These are phyloP conservation scores for Apiospora phragmitis DNA, from an alignment of 2,329 filamentous ascomycete genomes.

Conservation along the genomic window DNA sequence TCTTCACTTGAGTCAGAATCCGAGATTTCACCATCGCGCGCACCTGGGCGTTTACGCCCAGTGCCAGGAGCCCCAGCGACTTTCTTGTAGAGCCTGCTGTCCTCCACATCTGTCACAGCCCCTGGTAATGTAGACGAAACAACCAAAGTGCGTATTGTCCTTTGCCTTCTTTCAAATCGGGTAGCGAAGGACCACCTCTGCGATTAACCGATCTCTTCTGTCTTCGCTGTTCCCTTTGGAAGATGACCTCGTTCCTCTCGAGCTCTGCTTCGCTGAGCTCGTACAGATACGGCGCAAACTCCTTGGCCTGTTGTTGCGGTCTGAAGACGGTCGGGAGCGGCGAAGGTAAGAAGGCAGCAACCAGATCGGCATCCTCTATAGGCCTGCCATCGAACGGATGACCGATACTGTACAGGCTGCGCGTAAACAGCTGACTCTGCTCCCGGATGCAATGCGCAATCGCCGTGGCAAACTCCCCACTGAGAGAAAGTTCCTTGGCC, in stretches of 20 bases:
- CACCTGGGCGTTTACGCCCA: constrained; percentile 55
- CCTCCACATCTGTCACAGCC: constrained; percentile 75
- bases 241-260: constrained; percentile 87
- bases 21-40: constrained; percentile 70
- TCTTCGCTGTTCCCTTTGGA: constrained; percentile 88
- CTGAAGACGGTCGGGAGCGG: constrained; percentile 83
- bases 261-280: constrained; percentile 89
- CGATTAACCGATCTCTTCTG: constrained; percentile 96
- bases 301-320: constrained; percentile 88
- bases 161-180: constrained; percentile 96
- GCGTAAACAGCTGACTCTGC: constrained; percentile 91
- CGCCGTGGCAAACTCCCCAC: constrained; percentile 93
- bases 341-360: constrained; percentile 80
- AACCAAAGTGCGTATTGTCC: constrained; percentile 88
- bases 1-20: constrained; percentile 93
- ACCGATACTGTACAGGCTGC: constrained; percentile 87
- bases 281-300: constrained; percentile 90
- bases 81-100: constrained; percentile 84
- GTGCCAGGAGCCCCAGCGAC: constrained; percentile 57
- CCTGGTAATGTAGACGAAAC: constrained; percentile 93
- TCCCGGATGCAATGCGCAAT: constrained; percentile 98
- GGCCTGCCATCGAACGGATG: constrained; percentile 94
- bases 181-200: constrained; percentile 85
- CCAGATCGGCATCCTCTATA: constrained; percentile 87
- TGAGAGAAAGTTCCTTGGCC: constrained; percentile 85